Evolutionary conservation across 139 green algal genomes (phyloP).

Genomic region (Medakamo hakoo): DNA sequence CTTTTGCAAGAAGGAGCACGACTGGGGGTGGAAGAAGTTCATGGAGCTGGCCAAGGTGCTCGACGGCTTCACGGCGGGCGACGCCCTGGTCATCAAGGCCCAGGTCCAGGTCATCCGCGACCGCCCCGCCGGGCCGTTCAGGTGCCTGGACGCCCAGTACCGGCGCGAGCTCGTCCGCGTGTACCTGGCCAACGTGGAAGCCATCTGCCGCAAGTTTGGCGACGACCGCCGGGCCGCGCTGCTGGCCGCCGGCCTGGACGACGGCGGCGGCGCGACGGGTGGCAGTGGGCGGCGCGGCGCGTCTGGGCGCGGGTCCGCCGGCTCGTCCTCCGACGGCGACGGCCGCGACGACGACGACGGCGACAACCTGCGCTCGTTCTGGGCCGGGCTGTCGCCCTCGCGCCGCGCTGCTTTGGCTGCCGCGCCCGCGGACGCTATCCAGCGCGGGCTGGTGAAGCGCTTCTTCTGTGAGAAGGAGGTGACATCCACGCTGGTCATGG

Average conservation of each 20-base stretch:
- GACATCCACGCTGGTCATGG: conserved; percentile 95
- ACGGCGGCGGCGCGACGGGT: background rate
- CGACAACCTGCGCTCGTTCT: too few species aligned
- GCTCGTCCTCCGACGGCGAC: too few species aligned
- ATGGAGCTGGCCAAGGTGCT: conserved; percentile 79
- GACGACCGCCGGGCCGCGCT: conserved; percentile 75
- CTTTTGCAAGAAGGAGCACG: conserved; percentile 99
- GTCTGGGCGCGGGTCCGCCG: too few species aligned
- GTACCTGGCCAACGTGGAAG: conserved; percentile 96
- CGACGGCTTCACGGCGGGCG: conserved; percentile 82
- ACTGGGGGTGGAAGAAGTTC: conserved; percentile 99
- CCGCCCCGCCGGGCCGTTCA: conserved; percentile 59
- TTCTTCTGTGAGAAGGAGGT: conserved; percentile 99
- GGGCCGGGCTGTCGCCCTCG: conserved; percentile 26
- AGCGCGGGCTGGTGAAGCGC: conserved; percentile 73
- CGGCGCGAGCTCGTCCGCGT: conserved; percentile 89
- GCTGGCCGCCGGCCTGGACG: background rate
- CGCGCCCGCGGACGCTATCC: conserved; percentile 23
- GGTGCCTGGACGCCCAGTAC: conserved; percentile 90
- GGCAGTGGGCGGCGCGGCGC: background rate
- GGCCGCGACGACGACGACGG: too few species aligned
- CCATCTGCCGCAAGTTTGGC: conserved; percentile 79
- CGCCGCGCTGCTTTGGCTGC: conserved; percentile 30
- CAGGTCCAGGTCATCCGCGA: conserved; percentile 88
- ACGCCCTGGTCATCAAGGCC: conserved; percentile 93